Base-by-base conservation (phyloP, 73 alveolate genomes). In the Effrenium voratum region DNA sequence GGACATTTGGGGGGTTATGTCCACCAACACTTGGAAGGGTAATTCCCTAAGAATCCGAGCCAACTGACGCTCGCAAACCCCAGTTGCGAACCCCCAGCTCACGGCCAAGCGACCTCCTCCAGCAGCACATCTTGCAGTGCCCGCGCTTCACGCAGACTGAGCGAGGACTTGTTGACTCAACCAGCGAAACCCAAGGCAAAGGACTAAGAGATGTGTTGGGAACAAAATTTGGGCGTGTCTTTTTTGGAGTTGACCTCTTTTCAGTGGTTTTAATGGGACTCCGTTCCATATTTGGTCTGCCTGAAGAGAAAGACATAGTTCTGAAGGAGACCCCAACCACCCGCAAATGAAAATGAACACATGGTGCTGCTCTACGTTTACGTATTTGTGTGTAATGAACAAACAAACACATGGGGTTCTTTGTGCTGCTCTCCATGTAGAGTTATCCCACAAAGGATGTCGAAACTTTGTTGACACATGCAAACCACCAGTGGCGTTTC, bases 61-160 rank as follows among this genome's bases (percentile, higher is more conserved):
- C n/a, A n/a, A n/a, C n/a, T 52, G 26, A 52, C 63, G 19, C 8
- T 12, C 63, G 19, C 63, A 52, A 52, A 19, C 19, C 63, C 16
- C 24, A 13, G 83, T 38, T 13, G 36, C 41, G 38, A 6, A 63
- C 8, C 41, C n/a, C 3, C 38, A 40, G 5, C 40, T 10, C 59
- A 8, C 59, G n/a, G 45, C 60, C 60, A 34, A 30, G 73, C 36
- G 83, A 52, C 93, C 93, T 83, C 93, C 30, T 83, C 47, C 55
- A 83, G 93, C 50, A 83, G 34, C 10, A 83, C 93, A 22, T 52
- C 93, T 83, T 83, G 93, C 75, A 83, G 57, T 47, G 77, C 93
- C 2, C 93, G 93, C 8, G 93, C 93, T 47, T 36, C 57, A 22
- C 32, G 93, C 93, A 83, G 38, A 52, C 93, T 83, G 93, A 40